Conservation (phyloP, 345 rosid species). For the Sonneratia alba region DNA sequence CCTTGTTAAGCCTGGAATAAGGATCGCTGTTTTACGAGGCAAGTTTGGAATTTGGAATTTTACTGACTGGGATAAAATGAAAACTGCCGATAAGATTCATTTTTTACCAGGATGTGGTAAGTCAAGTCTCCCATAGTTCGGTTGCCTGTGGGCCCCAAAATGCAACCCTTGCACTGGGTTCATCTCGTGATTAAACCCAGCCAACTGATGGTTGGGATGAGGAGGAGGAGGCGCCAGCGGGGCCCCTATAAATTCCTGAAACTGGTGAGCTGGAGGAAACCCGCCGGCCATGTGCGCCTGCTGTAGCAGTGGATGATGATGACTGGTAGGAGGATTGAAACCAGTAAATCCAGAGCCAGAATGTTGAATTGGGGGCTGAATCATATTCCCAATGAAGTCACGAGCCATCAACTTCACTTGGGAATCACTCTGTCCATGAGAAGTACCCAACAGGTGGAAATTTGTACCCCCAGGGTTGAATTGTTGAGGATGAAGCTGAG, state of each 20-base stretch:
- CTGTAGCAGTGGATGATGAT: slow-evolving; percentile 40
- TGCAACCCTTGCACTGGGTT: slow-evolving; percentile 57
- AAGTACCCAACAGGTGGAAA: slow-evolving; percentile 49
- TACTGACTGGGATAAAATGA: neutral
- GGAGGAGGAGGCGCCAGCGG: slow-evolving; percentile 26
- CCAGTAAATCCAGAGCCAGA: slow-evolving; percentile 35
- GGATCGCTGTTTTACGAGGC: neutral
- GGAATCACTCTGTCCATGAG: slow-evolving; percentile 43
- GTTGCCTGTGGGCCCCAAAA: slow-evolving; percentile 46
- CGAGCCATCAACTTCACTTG: slow-evolving; percentile 50
- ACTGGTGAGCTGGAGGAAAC: slow-evolving; percentile 46
- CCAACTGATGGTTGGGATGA: slow-evolving; percentile 44
- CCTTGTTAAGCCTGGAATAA: neutral
- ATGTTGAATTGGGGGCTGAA: slow-evolving; percentile 58
- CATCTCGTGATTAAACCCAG: slow-evolving; percentile 45
- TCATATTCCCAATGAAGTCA: slow-evolving; percentile 47
- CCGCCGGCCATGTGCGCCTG: slow-evolving; percentile 58
- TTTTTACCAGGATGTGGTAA: slow-evolving; percentile 26
- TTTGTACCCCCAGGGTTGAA: slow-evolving; percentile 45
- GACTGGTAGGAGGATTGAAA: slow-evolving; percentile 45
- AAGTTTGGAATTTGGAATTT: neutral
- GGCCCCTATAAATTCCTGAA: slow-evolving; percentile 49
- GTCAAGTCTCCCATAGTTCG: slow-evolving; percentile 38
- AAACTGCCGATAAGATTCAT: neutral
- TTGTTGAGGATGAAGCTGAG: slow-evolving; percentile 41